phyloP scores from a whole-genome alignment of 345 rosid species.

The Boechera divaricarpa region DNA sequence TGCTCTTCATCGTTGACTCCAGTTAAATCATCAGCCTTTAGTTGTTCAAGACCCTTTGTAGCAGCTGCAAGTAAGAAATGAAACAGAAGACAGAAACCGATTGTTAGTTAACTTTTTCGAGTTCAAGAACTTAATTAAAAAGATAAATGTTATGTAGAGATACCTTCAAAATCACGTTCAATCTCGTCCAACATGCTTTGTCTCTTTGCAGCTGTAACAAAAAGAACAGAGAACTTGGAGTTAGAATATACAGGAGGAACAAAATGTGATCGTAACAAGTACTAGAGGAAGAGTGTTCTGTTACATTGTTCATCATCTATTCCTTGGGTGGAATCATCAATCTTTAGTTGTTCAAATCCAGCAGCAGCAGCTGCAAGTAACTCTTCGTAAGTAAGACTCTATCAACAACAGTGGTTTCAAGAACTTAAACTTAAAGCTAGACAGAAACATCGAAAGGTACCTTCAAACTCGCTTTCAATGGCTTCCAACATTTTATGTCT shows the following conservation, averaged over 20 bases:
- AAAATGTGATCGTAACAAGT: constrained; percentile 16
- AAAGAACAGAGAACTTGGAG: constrained; percentile 2
- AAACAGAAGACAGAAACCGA: constrained; percentile 2
- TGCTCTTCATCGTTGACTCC: constrained; percentile 42
- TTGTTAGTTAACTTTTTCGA: background rate
- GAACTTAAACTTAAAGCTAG: constrained; percentile 13
- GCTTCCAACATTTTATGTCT: constrained; percentile 39
- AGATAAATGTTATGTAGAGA: constrained; percentile 4
- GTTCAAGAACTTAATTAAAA: constrained; percentile 3
- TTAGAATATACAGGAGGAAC: constrained; percentile 4
- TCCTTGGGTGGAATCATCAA: constrained; percentile 37
- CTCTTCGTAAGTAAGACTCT: constrained; percentile 29
- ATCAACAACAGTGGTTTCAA: constrained; percentile 8
- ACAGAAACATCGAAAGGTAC: constrained; percentile 24
- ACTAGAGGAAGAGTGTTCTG: background rate
- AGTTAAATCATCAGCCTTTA: constrained; percentile 41
- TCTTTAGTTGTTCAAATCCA: constrained; percentile 37
- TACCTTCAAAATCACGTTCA: constrained; percentile 47
- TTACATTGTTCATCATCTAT: constrained; percentile 41
- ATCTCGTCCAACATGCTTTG: constrained; percentile 43
- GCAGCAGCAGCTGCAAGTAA: constrained; percentile 43
- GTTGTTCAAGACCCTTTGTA: constrained; percentile 42
- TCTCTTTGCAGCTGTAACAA: constrained; percentile 39
- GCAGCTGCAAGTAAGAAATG: constrained; percentile 33
- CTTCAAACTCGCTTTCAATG: constrained; percentile 44